Evolutionary conservation across 345 rosid species (phyloP), one percentile per base, ranked within the genome.

Genomic region (Citrus hindsii): DNA sequence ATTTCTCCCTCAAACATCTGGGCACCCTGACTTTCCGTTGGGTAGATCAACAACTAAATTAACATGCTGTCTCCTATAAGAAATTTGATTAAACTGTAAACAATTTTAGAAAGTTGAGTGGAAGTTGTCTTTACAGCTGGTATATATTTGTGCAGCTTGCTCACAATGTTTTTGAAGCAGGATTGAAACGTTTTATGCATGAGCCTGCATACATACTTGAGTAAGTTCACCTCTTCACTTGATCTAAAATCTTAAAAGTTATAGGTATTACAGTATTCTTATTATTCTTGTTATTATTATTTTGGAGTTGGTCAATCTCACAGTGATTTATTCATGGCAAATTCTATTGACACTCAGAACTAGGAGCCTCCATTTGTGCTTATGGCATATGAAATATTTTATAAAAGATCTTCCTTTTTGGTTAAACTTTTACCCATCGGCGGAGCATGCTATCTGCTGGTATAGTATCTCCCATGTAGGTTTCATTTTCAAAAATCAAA

Each of bases 141-240:
- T 71, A 67, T 73, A 68, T 64, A 76, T 73, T 79, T 76, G 24
- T 88, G 87, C 96, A 95, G 98, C 80, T 90, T 73, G 97, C 99
- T 40, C 99, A 91, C 81, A 89, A 87, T 79, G 91, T 95, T 85
- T 95, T 93, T 77, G 98, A 95, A 84, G 98, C 94, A 62, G 98
- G 99, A 70, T 76, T 92, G 82, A 93, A 91, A 82, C 90, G 86
- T 72, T 95, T 90, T 83, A 95, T 95, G 98, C 93, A 89, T 68
- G 99, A 93, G 83, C 97, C 98, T 79, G 87, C 81, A 70, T 95
- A 95, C 86, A 91, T 93, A 81, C 93, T 95, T 51, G 96, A 93
- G 99, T 95, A 81, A 91, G 96, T 77, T 71, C 66, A 46, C 18
- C 30, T 71, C 56, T 79, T 79, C 68, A 40, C 32, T 42, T 80